A percentile compares a stretch with the other conserved stretches of the same genome.
Conservation (phyloP, 495 filamentous ascomycete genomes). For the Parathielavia hyrcaniae region DNA sequence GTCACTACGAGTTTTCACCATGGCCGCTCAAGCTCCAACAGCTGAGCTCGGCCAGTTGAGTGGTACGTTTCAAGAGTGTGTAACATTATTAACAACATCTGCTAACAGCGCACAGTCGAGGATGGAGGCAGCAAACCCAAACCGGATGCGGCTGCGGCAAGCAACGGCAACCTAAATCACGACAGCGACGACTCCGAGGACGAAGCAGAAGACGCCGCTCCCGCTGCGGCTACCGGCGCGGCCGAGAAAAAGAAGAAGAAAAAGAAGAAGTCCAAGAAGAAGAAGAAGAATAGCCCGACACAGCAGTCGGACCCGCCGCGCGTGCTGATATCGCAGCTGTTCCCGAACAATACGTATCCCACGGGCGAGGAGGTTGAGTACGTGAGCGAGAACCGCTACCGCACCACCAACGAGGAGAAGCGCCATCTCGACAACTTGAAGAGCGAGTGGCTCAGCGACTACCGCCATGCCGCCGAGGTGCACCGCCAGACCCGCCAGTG, state of each 20-base stretch:
- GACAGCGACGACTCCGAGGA: conserved; percentile 66
- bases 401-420: conserved; percentile 83
- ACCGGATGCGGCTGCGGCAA: conserved; percentile 39
- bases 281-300: conserved; percentile 60
- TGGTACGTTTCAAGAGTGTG: conserved; percentile 24
- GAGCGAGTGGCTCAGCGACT: conserved; percentile 77
- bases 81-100: neutral
- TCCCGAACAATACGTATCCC: conserved; percentile 67
- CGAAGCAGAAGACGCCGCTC: conserved; percentile 41
- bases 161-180: conserved; percentile 55
- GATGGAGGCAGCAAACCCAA: conserved; percentile 49
- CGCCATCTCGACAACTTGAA: conserved; percentile 77
- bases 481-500: conserved; percentile 84
- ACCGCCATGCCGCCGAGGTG: conserved; percentile 78
- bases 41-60: conserved; percentile 42
- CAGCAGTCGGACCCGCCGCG: conserved; percentile 72
- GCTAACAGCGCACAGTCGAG: conserved; percentile 25
- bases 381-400: conserved; percentile 67
- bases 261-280: conserved; percentile 84
- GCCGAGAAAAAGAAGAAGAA: conserved; percentile 69
- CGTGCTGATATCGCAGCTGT: conserved; percentile 67
- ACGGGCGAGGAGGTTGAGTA: conserved; percentile 77
- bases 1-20: conserved; percentile 16
- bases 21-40: conserved; percentile 41
- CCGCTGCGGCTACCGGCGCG: conserved; percentile 36